Percentiles rank a stretch among this genome's conserved stretches.
These are phyloP conservation scores for Penstemon davidsonii DNA, from an alignment of 257 asterid genomes.

Conservation along the genomic window DNA sequence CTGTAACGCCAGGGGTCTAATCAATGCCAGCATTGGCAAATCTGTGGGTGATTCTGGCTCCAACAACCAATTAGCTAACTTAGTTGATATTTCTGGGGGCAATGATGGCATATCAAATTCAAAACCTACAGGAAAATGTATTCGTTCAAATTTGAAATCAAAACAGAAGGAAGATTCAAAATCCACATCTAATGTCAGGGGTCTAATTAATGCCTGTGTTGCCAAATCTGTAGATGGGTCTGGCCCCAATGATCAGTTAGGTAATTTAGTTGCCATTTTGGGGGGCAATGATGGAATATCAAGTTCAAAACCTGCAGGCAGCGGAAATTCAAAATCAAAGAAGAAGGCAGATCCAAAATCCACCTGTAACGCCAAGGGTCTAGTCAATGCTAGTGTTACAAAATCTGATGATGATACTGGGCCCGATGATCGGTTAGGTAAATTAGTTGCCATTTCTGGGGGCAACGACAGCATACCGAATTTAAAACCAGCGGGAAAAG, in stretches of 20 bases:
- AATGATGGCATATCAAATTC: background rate
- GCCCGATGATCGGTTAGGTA: slow-evolving; percentile 31
- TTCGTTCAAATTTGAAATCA: slow-evolving; percentile 29
- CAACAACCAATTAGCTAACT: too few species aligned
- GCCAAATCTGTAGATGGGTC: too few species aligned
- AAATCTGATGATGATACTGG: slow-evolving; percentile 28
- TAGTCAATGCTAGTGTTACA: slow-evolving; percentile 28
- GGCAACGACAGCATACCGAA: slow-evolving; percentile 15
- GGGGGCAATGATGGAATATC: slow-evolving; percentile 31
- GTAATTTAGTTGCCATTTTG: too few species aligned
- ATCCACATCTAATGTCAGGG: slow-evolving; percentile 32
- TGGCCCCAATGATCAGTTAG: too few species aligned
- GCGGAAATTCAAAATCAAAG: too few species aligned
- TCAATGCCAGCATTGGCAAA: too few species aligned
- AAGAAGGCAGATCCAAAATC: slow-evolving; percentile 26
- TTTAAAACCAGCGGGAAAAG: slow-evolving; percentile 17
- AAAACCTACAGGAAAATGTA: slow-evolving; percentile 29
- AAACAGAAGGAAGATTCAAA: slow-evolving; percentile 34
- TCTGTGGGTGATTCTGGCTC: too few species aligned
- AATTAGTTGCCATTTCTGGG: slow-evolving; percentile 27
- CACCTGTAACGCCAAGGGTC: slow-evolving; percentile 22
- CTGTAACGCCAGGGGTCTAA: slow-evolving; percentile 24
- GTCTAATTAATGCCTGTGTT: too few species aligned
- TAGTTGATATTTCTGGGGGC: too few species aligned
- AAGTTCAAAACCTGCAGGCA: slow-evolving; percentile 27